Evolutionary conservation across 257 asterid genomes (phyloP).

Genomic region (Solanum sitiens): DNA sequence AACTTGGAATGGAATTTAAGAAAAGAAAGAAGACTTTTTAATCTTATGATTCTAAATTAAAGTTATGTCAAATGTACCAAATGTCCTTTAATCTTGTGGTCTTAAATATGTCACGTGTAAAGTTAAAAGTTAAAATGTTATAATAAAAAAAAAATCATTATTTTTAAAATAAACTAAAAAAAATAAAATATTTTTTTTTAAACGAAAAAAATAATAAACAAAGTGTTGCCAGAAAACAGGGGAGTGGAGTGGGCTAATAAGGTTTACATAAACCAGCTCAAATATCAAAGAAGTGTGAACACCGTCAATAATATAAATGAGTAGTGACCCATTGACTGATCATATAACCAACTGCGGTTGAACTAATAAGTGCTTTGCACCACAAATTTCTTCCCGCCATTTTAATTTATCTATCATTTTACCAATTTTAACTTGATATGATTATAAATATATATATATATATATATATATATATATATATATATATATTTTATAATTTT

Average conservation of each 20-base stretch:
- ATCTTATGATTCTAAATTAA: no score
- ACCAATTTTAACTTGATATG: neutral
- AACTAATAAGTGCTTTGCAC: neutral
- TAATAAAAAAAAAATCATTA: no score
- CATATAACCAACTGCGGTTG: neutral
- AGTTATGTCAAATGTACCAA: no score
- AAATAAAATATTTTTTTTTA: rapidly evolving
- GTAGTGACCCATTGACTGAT: neutral
- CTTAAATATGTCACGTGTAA: rapidly evolving
- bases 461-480: neutral
- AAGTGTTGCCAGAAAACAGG: neutral
- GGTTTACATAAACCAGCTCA: neutral
- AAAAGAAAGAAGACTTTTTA: no score
- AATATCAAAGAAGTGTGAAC: neutral
- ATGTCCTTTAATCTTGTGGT: rapidly evolving
- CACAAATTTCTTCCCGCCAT: neutral
- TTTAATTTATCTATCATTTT: neutral
- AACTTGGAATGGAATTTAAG: no score
- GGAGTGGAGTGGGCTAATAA: neutral
- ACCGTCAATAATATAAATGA: neutral
- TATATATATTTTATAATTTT: neutral
- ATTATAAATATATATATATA: neutral
- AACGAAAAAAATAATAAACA: no score
- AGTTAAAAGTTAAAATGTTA: no score
- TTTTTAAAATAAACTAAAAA: no score